Evolutionary conservation across 129 eudicot species (phyloP).

Genomic region (Calendula officinalis): DNA sequence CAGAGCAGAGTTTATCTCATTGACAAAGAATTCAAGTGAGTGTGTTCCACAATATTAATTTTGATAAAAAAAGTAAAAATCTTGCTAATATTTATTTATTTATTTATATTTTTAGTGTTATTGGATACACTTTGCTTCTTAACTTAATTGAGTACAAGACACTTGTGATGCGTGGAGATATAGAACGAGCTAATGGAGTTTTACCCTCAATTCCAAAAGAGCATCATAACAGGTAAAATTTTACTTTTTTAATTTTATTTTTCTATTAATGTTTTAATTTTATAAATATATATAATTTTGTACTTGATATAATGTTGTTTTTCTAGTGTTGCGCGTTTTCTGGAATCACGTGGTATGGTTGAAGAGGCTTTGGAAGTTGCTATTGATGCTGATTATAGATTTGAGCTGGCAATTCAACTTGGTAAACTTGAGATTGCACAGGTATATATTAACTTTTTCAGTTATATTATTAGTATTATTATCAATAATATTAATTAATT

Average conservation of each 20-base stretch:
- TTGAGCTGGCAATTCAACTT: conserved; percentile 84
- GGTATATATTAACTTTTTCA: conserved; percentile 28
- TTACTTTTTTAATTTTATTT: not conserved
- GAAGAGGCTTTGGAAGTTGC: conserved; percentile 93
- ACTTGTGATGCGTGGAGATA: conserved; percentile 94
- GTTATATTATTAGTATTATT: not conserved
- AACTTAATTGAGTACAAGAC: conserved; percentile 93
- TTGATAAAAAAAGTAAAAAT: not conserved
- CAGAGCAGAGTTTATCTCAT: conserved; percentile 38
- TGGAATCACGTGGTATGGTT: conserved; percentile 89
- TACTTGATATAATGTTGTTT: conserved; percentile 1
- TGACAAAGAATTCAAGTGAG: conserved; percentile 37
- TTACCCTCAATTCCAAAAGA: conserved; percentile 85
- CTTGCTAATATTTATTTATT: conserved; percentile 4
- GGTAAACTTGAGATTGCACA: conserved; percentile 78
- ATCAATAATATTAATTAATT: too few relatives aligned
- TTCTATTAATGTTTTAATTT: not conserved
- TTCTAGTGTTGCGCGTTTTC: conserved; percentile 81
- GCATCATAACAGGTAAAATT: conserved; percentile 66
- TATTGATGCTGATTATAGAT: conserved; percentile 83
- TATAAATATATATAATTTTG: not conserved
- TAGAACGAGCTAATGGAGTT: conserved; percentile 75
- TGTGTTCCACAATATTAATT: not conserved
- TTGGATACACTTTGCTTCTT: conserved; percentile 81
- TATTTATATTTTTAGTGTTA: conserved; percentile 50